A percentile compares a stretch with the other conserved stretches of the same genome.
phyloP scores from a whole-genome alignment of 2,329 filamentous ascomycete genomes.

The Madurella mycetomatis region DNA sequence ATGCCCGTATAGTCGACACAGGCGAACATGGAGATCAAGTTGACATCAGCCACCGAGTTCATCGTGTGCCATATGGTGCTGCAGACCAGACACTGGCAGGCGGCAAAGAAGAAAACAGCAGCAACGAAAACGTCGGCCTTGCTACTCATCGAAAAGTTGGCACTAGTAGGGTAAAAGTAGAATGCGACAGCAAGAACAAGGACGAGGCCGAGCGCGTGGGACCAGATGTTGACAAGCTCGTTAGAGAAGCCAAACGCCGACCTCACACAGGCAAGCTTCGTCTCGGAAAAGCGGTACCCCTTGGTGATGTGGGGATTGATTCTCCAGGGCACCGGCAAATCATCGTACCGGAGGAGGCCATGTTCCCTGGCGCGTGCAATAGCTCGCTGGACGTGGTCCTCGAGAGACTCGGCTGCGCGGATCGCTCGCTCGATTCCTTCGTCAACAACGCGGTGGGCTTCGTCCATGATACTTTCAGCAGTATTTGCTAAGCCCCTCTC shows the following conservation, averaged over 20 bases:
- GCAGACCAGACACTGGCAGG: slow-evolving; percentile 91
- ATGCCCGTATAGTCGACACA: slow-evolving; percentile 99
- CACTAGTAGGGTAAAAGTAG: slow-evolving; percentile 88
- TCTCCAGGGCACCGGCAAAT: slow-evolving; percentile 86
- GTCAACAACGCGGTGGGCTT: slow-evolving; percentile 75
- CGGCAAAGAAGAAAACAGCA: slow-evolving; percentile 92
- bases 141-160: slow-evolving; percentile 80
- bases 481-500: slow-evolving; percentile 71
- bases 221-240: slow-evolving; percentile 97
- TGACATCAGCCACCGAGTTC: slow-evolving; percentile 90
- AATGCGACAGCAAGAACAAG: slow-evolving; percentile 85
- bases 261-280: slow-evolving; percentile 80
- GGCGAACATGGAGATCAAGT: slow-evolving; percentile 87
- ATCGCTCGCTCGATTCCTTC: slow-evolving; percentile 78
- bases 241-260: slow-evolving; percentile 85
- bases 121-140: slow-evolving; percentile 88
- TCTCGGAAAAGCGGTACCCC: slow-evolving; percentile 91
- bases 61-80: slow-evolving; percentile 98
- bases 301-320: slow-evolving; percentile 89
- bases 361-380: slow-evolving; percentile 70
- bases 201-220: slow-evolving; percentile 83
- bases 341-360: slow-evolving; percentile 81
- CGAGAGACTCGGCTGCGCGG: slow-evolving; percentile 73
- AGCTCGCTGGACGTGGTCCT: slow-evolving; percentile 79
- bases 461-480: slow-evolving; percentile 68